These are phyloP conservation scores for Globisporangium takayamanum DNA, from an alignment of 352 stramenopile species.

Conservation along the genomic window DNA sequence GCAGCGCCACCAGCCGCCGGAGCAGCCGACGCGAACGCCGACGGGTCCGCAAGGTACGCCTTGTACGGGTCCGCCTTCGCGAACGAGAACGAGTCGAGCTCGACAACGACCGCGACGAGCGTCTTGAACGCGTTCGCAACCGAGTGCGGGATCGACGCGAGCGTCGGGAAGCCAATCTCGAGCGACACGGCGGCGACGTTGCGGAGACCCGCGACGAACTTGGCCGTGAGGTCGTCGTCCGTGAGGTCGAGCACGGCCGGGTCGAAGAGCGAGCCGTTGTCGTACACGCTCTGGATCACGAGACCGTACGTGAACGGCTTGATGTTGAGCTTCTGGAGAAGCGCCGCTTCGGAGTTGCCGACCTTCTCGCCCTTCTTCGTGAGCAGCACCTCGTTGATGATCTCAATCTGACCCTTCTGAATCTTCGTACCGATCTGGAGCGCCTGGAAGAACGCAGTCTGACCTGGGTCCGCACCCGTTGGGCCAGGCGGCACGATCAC, in stretches of 20 bases:
- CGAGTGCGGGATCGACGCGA: conserved; percentile 97
- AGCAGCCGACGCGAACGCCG: conserved; percentile 86
- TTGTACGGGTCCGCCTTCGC: conserved; percentile 96
- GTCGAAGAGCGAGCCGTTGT: conserved; percentile 99
- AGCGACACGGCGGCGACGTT: conserved; percentile 95
- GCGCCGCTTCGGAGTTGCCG: conserved; percentile 95
- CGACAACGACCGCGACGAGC: conserved; percentile 93
- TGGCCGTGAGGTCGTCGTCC: conserved; percentile 93
- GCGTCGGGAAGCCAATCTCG: conserved; percentile 93
- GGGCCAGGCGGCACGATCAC: conserved; percentile 96
- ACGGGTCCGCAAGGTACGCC: conserved; percentile 92
- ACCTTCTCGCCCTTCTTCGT: conserved; percentile 96
- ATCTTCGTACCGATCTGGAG: conserved; percentile 99
- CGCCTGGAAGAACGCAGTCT: conserved; percentile 99
- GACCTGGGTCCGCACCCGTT: conserved; percentile 98
- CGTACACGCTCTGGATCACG: conserved; percentile 95
- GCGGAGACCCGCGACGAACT: conserved; percentile 93
- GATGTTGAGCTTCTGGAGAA: conserved; percentile 99
- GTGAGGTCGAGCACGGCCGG: conserved; percentile 98
- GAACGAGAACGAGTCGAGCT: conserved; percentile 96
- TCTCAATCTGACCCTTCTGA: conserved; percentile 99
- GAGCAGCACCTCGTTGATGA: conserved; percentile 95
- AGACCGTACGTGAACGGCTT: conserved; percentile 99
- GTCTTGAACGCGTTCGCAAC: conserved; percentile 99
- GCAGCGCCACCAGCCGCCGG: conserved; percentile 78